Base-by-base conservation (phyloP, 2,329 filamentous ascomycete species). In the Xylaria sp. region DNA sequence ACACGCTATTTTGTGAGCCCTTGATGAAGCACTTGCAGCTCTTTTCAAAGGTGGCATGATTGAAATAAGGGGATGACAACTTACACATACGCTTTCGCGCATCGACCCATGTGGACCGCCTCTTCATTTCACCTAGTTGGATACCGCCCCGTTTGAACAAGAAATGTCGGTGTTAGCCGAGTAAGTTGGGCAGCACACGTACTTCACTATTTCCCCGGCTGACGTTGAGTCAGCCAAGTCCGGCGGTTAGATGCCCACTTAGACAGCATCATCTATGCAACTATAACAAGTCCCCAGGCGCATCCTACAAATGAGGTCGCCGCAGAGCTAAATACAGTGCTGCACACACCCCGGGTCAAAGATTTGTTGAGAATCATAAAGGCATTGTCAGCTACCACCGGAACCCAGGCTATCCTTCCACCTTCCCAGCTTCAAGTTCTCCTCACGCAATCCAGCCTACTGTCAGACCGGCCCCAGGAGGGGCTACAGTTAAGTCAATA, bases 321-420 rank as follows among this genome's bases (percentile, higher is more conserved):
- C 40, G 77, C 77, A 53, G 79, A 79, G 44, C 73, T 85, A 52
- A 77, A 83, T 64, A 83, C 82, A 47, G 80, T 79, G 40, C 74
- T 85, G 48, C 77, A 83, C 64, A 83, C 82, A 19, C 81, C 83
- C 25, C 78, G 86, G 53, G 78, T 89, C 68, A 78, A 85, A 74
- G 81, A 87, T 54, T 79, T 96, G 38, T 84, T 93, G 67, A 80
- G 78, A 59, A 85, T 93, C 56, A 85, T 91, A 70, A 89, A 89
- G 74, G 81, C 86, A 2, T 78, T 96, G 13, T 93, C 91, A 19
- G 86, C 89, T 3, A 87, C 87, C 2, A 86, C 89, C 0, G 85
- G 87, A 2, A 86, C 88, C 4, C 83, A 84, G 54, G 80, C 86
- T 31, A 78, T 91, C 6, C 77, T 93, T n/a, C 78, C 86, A 2